Conservation (phyloP, 2,329 filamentous ascomycete genomes). For the Pseudogymnoascus sp. region DNA sequence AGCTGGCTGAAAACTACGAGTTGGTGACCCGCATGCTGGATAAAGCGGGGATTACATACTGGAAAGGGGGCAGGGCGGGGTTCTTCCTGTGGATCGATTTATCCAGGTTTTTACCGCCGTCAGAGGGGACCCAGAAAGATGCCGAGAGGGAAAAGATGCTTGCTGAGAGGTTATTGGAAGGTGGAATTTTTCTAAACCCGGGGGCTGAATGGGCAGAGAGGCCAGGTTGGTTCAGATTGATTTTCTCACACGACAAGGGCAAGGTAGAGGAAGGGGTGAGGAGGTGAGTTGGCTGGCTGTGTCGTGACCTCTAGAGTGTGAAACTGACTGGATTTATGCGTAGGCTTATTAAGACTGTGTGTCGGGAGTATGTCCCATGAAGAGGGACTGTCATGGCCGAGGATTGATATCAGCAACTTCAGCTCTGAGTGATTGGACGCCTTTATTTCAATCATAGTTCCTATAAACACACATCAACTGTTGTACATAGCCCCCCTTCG, state of each 20-base stretch:
- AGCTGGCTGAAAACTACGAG: slow-evolving; percentile 34
- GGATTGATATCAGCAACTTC: not conserved
- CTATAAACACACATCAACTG: no score
- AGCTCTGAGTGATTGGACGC: not conserved
- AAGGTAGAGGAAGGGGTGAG: slow-evolving; percentile 32
- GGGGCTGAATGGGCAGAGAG: slow-evolving; percentile 37
- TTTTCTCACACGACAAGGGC: slow-evolving; percentile 38
- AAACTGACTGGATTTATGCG: not conserved
- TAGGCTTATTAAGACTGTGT: not conserved
- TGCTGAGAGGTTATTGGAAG: slow-evolving; percentile 31
- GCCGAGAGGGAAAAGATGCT: slow-evolving; percentile 11
- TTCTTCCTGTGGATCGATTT: slow-evolving; percentile 51
- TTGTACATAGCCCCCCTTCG: no score
- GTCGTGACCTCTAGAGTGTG: not conserved
- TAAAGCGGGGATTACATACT: slow-evolving; percentile 37
- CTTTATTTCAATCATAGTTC: no score
- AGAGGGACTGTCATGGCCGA: not conserved
- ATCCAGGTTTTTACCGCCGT: slow-evolving; percentile 33
- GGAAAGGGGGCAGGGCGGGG: slow-evolving; percentile 41
- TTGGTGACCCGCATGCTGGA: slow-evolving; percentile 33
- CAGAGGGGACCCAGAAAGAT: slow-evolving; percentile 14
- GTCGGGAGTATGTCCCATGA: not conserved
- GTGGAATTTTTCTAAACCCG: slow-evolving; percentile 43
- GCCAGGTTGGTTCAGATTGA: slow-evolving; percentile 46
- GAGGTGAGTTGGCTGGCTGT: not conserved